Evolutionary conservation across 2,329 filamentous ascomycete genomes (phyloP).

Genomic region (Hypoxylon sp.): DNA sequence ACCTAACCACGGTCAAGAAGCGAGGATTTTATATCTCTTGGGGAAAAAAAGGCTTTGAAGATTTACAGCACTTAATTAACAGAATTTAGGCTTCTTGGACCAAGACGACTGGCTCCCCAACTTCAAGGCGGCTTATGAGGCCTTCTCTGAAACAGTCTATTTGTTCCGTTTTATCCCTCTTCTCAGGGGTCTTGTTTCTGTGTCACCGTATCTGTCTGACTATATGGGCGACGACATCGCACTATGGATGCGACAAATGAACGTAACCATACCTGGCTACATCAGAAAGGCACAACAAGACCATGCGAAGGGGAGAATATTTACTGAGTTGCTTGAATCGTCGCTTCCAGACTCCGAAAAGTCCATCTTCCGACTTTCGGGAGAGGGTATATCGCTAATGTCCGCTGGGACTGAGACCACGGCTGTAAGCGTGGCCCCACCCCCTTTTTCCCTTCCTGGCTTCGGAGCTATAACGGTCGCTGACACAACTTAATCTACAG

Average conservation of each 20-base stretch:
- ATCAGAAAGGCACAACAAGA: conserved; percentile 55
- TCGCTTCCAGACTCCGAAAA: conserved; percentile 56
- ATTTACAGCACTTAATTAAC: not conserved
- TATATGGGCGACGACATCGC: conserved; percentile 46
- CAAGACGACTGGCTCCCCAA: conserved; percentile 50
- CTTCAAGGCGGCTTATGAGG: conserved; percentile 45
- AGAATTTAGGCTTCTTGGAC: conserved; percentile 45
- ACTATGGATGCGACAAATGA: conserved; percentile 34
- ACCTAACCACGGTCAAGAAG: not conserved
- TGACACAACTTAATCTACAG: conserved; percentile 20
- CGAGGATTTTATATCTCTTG: not conserved
- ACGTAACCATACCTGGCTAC: conserved; percentile 35
- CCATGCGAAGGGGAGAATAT: conserved; percentile 56
- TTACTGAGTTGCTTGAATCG: conserved; percentile 55
- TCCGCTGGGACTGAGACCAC: conserved; percentile 61
- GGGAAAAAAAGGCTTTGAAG: not conserved
- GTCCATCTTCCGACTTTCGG: conserved; percentile 54
- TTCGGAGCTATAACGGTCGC: not conserved
- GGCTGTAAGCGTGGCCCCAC: conserved; percentile 26
- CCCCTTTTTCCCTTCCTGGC: not conserved
- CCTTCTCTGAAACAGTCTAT: conserved; percentile 47
- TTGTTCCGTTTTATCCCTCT: conserved; percentile 45
- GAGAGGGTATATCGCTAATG: conserved; percentile 59
- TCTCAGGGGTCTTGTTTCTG: conserved; percentile 39
- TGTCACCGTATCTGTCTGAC: conserved; percentile 40